Evolutionary conservation across 257 asterid genomes (phyloP).

Genomic region (Nicotiana benthamiana): DNA sequence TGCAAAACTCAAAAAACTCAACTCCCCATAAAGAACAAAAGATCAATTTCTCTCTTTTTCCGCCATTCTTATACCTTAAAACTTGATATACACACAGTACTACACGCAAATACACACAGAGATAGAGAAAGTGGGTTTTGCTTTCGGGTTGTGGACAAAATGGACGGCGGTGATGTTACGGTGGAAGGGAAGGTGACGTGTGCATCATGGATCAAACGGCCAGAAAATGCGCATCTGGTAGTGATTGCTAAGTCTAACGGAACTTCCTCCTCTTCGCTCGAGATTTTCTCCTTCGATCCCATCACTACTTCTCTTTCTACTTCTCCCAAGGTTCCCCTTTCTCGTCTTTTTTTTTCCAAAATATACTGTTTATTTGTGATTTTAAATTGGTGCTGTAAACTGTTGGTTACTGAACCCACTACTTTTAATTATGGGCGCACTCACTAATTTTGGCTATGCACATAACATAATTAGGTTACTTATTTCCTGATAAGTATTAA

Average conservation of each 20-base stretch:
- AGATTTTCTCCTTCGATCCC: slow-evolving; percentile 73
- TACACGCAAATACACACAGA: neutral
- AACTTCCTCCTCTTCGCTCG: slow-evolving; percentile 53
- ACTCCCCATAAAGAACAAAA: neutral
- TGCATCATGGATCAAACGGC: slow-evolving; percentile 90
- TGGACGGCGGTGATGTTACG: slow-evolving; percentile 59
- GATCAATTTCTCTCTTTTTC: neutral
- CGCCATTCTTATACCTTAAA: neutral
- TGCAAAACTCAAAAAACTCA: neutral
- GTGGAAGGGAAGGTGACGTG: slow-evolving; percentile 55
- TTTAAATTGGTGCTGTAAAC: neutral
- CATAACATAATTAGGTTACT: no score
- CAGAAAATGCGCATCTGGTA: slow-evolving; percentile 79
- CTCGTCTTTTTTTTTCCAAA: neutral
- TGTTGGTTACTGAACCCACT: neutral
- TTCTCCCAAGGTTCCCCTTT: slow-evolving; percentile 57
- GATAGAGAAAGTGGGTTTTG: neutral
- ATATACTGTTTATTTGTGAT: no score
- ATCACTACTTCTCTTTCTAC: slow-evolving; percentile 48
- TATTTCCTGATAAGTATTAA: no score
- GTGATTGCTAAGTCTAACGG: slow-evolving; percentile 56
- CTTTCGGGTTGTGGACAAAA: slow-evolving; percentile 13
- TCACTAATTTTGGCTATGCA: neutral
- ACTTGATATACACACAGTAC: neutral
- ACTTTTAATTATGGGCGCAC: neutral